phyloP scores from a whole-genome alignment of 352 stramenopile species.

The Pythium guiyangense region DNA sequence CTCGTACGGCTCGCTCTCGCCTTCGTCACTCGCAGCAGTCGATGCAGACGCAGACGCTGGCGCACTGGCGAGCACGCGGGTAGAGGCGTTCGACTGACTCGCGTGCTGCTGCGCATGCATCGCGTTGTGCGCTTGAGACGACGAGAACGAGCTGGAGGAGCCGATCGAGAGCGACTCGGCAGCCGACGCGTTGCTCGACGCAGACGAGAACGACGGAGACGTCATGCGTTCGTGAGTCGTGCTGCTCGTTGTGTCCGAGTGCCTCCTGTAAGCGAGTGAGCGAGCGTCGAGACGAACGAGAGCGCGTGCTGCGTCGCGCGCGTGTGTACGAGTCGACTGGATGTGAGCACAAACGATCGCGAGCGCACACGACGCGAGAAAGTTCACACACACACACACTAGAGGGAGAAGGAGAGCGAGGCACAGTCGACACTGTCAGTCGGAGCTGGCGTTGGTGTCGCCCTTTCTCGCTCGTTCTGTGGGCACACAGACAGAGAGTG shows the following conservation, averaged over 20 bases:
- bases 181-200: constrained; percentile 10
- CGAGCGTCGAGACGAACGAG: neutral
- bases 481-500: too few relatives aligned
- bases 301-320: neutral
- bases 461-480: too few relatives aligned
- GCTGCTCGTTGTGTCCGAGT: too few relatives aligned
- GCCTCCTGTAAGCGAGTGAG: too few relatives aligned
- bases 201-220: constrained; percentile 13
- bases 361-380: neutral
- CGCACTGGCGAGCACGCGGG: neutral
- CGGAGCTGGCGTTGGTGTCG: too few relatives aligned
- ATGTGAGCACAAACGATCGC: neutral
- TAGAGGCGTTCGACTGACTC: neutral
- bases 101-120: neutral
- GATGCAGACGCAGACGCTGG: neutral
- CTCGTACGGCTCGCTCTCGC: constrained; percentile 18
- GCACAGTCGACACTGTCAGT: too few relatives aligned
- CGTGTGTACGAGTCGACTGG: neutral
- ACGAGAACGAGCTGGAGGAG: constrained; percentile 8
- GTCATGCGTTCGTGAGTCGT: too few relatives aligned
- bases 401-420: neutral
- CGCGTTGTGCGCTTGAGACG: neutral
- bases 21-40: neutral
- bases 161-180: constrained; percentile 10
- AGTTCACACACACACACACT: neutral